Base-by-base conservation (phyloP, 139 green algal species). In the Pseudopediastrum boryanum region DNA sequence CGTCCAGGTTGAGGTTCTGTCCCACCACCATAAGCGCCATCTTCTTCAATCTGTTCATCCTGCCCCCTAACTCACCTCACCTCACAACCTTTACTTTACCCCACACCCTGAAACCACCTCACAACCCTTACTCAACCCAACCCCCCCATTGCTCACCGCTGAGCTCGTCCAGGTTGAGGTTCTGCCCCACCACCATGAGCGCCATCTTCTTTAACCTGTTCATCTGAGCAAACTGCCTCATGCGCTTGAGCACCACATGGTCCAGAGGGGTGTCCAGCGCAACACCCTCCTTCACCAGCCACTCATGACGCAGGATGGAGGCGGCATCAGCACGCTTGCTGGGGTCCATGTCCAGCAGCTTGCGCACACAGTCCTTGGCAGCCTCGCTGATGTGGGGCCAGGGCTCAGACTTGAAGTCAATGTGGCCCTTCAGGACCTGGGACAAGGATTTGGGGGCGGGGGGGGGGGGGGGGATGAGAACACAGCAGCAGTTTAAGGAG, bases 41-140 rank as follows among this genome's bases (percentile, higher is more conserved):
- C 71, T 93, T 93, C 78, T 96, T 94, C 39, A 96, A 84, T 80
- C 90, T 92, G 86, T 89, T 95, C 85, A 93, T 92, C n/a, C n/a
- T n/a, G n/a, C n/a, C n/a, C n/a, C n/a, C n/a, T n/a, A n/a, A n/a
- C n/a, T n/a, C n/a, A n/a, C n/a, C n/a, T n/a, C n/a, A n/a, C n/a
- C n/a, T n/a, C n/a, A n/a, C n/a, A n/a, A n/a, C n/a, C n/a, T n/a
- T n/a, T n/a, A n/a, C n/a, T n/a, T n/a, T n/a, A n/a, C n/a, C n/a
- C n/a, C n/a, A n/a, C n/a, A n/a, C n/a, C n/a, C n/a, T n/a, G n/a
- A n/a, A n/a, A n/a, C n/a, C n/a, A n/a, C n/a, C n/a, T n/a, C n/a
- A n/a, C n/a, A n/a, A n/a, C n/a, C n/a, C n/a, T n/a, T n/a, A n/a
- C n/a, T n/a, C n/a, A n/a, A n/a, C n/a, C n/a, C n/a, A n/a, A n/a